Evolutionary conservation across 352 stramenopile genomes (phyloP).

Genomic region (Globisporangium iwayamae): DNA sequence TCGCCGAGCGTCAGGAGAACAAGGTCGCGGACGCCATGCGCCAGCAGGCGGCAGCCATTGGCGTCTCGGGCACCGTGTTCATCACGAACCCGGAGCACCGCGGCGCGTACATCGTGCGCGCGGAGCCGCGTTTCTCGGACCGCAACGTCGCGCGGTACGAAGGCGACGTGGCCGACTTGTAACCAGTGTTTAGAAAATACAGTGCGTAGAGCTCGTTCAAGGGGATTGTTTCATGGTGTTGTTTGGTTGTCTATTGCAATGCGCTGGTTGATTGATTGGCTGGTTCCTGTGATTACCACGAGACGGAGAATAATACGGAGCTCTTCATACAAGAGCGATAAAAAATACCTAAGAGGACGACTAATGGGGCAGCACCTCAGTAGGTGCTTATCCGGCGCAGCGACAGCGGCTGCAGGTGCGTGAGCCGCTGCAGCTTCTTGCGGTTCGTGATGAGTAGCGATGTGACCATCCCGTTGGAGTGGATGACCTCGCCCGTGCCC

Average conservation of each 20-base stretch:
- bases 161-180: constrained; percentile 80
- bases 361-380: constrained; percentile 21
- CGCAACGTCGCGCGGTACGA: constrained; percentile 78
- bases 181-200: constrained; percentile 9
- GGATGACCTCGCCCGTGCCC: constrained; percentile 45
- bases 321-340: constrained; percentile 8
- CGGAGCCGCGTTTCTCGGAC: constrained; percentile 91
- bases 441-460: constrained; percentile 76
- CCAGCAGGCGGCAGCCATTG: constrained; percentile 84
- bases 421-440: constrained; percentile 66
- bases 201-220: not conserved
- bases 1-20: constrained; percentile 84
- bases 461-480: constrained; percentile 81
- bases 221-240: not conserved
- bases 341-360: constrained; percentile 6
- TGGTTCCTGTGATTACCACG: not conserved
- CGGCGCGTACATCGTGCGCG: constrained; percentile 94
- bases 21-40: constrained; percentile 97
- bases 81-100: constrained; percentile 96
- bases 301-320: not conserved
- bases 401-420: constrained; percentile 43
- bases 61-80: constrained; percentile 94
- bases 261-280: not conserved
- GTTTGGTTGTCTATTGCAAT: not conserved
- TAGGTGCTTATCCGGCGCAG: constrained; percentile 55